Evolutionary conservation across 1,284 basidiomycete species (phyloP).

Genomic region (Malassezia pachydermatis): DNA sequence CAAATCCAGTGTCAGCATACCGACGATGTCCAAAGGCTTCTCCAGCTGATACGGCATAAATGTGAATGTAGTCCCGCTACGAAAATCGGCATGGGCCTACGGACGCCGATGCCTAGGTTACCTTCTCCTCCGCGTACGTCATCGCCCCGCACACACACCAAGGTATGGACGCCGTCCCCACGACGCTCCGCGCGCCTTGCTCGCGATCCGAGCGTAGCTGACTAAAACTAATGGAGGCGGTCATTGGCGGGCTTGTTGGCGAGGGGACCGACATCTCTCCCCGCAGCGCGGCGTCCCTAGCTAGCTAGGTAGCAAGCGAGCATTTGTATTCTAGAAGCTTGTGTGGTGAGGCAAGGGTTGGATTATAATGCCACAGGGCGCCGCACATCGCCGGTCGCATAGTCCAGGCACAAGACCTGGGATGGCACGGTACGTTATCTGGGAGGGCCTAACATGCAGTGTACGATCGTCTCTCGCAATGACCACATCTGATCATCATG

Average conservation of each 20-base stretch:
- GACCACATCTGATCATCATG: neutral
- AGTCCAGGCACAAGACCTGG: neutral
- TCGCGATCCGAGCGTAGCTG: neutral
- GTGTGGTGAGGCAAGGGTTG: too few species aligned
- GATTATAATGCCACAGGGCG: neutral
- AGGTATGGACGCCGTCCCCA: slow-evolving; percentile 1
- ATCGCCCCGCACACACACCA: neutral
- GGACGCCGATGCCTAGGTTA: neutral
- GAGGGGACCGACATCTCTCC: neutral
- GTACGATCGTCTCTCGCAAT: neutral
- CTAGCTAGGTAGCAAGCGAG: too few species aligned
- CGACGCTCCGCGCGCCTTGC: neutral
- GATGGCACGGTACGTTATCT: neutral
- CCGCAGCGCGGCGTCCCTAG: neutral
- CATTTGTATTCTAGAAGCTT: too few species aligned
- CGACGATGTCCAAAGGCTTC: slow-evolving; percentile 1
- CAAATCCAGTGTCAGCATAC: slow-evolving; percentile 7
- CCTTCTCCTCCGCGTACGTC: too few species aligned
- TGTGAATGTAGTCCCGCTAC: slow-evolving; percentile 12
- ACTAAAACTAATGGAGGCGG: neutral
- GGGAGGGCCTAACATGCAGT: neutral
- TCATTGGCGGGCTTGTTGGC: neutral
- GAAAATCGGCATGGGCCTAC: neutral
- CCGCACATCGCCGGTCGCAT: neutral
- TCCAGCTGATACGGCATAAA: slow-evolving; percentile 7